Base-by-base conservation (phyloP, 2,329 filamentous ascomycete genomes). In the Neocucurbitaria cava region DNA sequence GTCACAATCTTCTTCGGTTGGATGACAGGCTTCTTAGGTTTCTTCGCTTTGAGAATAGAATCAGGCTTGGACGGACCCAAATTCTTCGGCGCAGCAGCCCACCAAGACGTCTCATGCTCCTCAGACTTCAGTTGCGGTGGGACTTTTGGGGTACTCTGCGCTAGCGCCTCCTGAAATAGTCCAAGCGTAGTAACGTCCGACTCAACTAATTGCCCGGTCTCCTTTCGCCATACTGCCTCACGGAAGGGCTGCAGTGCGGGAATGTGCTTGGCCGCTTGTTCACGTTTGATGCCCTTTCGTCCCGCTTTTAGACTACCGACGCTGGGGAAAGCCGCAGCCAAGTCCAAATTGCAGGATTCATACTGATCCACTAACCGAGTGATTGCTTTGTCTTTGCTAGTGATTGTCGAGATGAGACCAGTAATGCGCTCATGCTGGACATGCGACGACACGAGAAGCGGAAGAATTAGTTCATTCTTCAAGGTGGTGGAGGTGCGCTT, bases 311-410 rank as follows among this genome's bases (percentile, higher is more conserved):
- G 59, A 17, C 80, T 79, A 24, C 79, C 76, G 18, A 80, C 78
- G 20, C 80, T 79, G 5, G 85, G 86, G 63, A 88, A 88, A 2
- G 86, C 79, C 10, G 79, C 78, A 15, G 79, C 80, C 5, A 87
- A 68, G 61, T 87, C 84, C 42, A 85, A 75, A 5, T 83, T 82
- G 36, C 82, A 79, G 1, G 77, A 75, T 60, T 87, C 84, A 44
- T 87, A 78, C 56, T 84, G 83, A 63, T 88, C 85, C 23, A 86
- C 77, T 20, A 88, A 72, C 50, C 83, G 85, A 7, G 76, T 76
- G 46, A 88, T 82, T 17, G 84, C 79, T 66, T 80, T 83, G 64
- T 88, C 86, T 65, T 88, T 88, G 24, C 82, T 80, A 48, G 76
- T 75, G 11, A 88, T 69, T 38, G 79, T 78, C 4, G 78, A 70